phyloP scores from a whole-genome alignment of 495 filamentous ascomycete species.

The Penicillium crystallinum region DNA sequence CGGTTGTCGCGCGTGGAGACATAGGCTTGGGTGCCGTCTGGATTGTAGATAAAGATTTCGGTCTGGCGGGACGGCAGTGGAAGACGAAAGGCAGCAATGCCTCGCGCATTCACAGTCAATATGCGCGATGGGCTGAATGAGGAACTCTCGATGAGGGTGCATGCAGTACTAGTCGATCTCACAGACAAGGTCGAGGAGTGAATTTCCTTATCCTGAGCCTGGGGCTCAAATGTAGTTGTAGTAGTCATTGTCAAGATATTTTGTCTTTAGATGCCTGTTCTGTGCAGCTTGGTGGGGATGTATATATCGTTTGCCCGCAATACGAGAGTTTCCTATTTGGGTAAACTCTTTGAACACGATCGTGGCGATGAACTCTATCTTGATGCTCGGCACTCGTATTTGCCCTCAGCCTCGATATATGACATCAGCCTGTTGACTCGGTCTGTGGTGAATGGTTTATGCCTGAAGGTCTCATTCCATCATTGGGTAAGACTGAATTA shows the following conservation, averaged over 20 bases:
- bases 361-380: background rate
- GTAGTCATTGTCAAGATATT: background rate
- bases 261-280: background rate
- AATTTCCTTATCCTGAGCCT: constrained; percentile 4
- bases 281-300: background rate
- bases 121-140: constrained; percentile 14
- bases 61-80: constrained; percentile 38
- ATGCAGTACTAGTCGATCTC: constrained; percentile 8
- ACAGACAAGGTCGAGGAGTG: constrained; percentile 8
- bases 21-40: constrained; percentile 32
- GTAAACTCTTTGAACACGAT: background rate
- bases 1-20: constrained; percentile 37
- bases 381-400: background rate
- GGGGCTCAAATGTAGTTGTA: constrained; percentile 2
- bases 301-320: constrained; percentile 1
- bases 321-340: constrained; percentile 24
- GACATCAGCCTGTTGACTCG: background rate
- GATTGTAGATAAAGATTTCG: constrained; percentile 40
- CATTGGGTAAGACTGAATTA: too few species aligned
- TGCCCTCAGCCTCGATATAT: background rate
- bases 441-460: too few species aligned
- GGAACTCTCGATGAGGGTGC: background rate
- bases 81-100: constrained; percentile 38
- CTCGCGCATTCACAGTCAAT: constrained; percentile 43
- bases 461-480: too few species aligned